Base-by-base conservation (phyloP, 371 early-diverging fungal genomes). In the Rhizopus sp. region DNA sequence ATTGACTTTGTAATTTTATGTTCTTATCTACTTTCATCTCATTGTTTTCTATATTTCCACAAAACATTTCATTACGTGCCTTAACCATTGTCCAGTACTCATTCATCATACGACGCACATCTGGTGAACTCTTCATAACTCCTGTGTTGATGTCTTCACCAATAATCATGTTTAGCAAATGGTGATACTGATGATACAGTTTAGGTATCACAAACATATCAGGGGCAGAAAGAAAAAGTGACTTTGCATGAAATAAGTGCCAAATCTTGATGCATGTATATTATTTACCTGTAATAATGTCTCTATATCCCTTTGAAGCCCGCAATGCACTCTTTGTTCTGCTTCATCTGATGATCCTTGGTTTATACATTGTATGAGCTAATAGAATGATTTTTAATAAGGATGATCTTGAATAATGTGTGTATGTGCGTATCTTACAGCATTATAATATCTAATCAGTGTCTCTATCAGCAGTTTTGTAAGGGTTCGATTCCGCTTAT, bases 181-280 rank as follows among this genome's bases (percentile, higher is more conserved):
- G 70, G 16, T 60, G 73, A 55, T 80, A 73, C 44, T 70, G 80
- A 61, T 75, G 71, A 48, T 75, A 77, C 17, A 77, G 46, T 30
- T 79, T 81, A 15, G 87, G 87, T 53, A 81, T 71, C 8, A 87
- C 83, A 78, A 87, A 87, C 74, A 83, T 80, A 34, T 87, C 87
- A 4, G 87, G 87, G 5, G 80, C 78, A 0, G 87, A 83, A 1
- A 85, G 60, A 50, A 87, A 85, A 30, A 85, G 58, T 3, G 82
- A 75, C 83, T 86, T 50, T 7, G 7, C n/a, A 15, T 4, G 7
- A 51, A 23, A 50, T 23, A 34, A 15, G 16, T 42, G 13, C 7
- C n/a, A n/a, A 13, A n/a, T 10, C 10, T 16, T n/a, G 6, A 42
- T 17, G 57, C 17, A 33, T 6, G 16, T 42, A 56, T 17, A 15